Evolutionary conservation across 2,329 filamentous ascomycete species (phyloP).

Genomic region (Arthrobotrys megalospora): DNA sequence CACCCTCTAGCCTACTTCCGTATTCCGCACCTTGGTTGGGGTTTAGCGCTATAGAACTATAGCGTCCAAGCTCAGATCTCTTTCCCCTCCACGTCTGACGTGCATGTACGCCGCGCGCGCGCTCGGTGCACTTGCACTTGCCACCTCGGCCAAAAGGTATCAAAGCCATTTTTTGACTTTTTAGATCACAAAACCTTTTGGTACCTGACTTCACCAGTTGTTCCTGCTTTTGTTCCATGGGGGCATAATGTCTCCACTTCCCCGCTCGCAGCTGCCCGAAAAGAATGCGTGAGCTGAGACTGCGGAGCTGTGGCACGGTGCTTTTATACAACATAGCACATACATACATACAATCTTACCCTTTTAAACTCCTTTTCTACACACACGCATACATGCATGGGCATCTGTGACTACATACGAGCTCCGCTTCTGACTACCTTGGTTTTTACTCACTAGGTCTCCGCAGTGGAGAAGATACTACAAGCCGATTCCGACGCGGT

Average conservation of each 20-base stretch:
- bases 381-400: not conserved
- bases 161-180: constrained; percentile 5
- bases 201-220: constrained; percentile 11
- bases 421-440: not conserved
- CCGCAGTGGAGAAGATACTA: constrained; percentile 49
- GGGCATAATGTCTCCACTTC: not conserved
- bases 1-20: not conserved
- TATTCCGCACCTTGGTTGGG: not conserved
- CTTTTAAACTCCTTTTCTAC: not conserved
- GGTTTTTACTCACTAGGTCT: constrained; percentile 28
- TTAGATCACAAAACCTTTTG: not conserved
- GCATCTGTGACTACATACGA: no score
- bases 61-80: constrained; percentile 3
- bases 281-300: not conserved
- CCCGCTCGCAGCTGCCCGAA: constrained; percentile 4
- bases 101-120: not conserved
- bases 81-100: not conserved
- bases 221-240: not conserved
- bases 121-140: not conserved
- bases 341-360: not conserved
- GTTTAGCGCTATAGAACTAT: constrained; percentile 8
- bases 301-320: constrained; percentile 2
- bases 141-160: not conserved
- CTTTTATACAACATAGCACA: not conserved
- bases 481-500: constrained; percentile 33